Evolutionary conservation across 306 rosid species (phyloP).

Genomic region (Castanospermum australe): DNA sequence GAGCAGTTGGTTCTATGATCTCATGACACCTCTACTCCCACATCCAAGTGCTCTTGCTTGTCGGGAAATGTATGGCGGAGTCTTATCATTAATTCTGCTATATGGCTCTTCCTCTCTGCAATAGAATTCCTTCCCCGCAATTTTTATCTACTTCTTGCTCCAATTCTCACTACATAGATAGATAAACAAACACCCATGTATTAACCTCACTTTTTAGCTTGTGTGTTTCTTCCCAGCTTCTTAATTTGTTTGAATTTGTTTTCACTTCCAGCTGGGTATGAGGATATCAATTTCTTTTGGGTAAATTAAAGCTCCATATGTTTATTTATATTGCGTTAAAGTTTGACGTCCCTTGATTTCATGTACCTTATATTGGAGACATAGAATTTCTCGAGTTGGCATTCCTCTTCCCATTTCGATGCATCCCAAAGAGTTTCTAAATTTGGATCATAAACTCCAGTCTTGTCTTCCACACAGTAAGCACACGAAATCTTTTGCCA

Average conservation of each 20-base stretch:
- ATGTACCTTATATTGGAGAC: constrained; percentile 20
- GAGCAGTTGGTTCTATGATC: constrained; percentile 24
- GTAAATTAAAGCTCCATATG: not conserved
- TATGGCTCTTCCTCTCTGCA: constrained; percentile 3
- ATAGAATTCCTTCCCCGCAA: not conserved
- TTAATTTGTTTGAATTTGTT: too few relatives aligned
- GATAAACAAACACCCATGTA: not conserved
- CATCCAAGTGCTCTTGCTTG: constrained; percentile 24
- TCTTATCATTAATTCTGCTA: not conserved
- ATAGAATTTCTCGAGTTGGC: constrained; percentile 51
- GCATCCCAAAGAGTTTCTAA: constrained; percentile 42
- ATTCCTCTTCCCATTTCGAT: constrained; percentile 13
- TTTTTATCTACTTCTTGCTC: not conserved
- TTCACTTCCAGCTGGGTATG: too few relatives aligned
- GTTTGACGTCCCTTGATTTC: constrained; percentile 41
- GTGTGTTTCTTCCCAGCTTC: too few relatives aligned
- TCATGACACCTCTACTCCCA: not conserved
- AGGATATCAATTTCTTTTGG: not conserved
- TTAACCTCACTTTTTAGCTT: not conserved
- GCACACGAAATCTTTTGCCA: constrained; percentile 39
- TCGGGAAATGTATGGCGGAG: constrained; percentile 6
- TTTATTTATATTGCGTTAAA: not conserved
- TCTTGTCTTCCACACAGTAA: constrained; percentile 66
- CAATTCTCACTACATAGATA: not conserved
- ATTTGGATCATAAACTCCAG: constrained; percentile 42